Conservation (phyloP, 148 eudicot genomes). For the Salicornia ramosissima region DNA sequence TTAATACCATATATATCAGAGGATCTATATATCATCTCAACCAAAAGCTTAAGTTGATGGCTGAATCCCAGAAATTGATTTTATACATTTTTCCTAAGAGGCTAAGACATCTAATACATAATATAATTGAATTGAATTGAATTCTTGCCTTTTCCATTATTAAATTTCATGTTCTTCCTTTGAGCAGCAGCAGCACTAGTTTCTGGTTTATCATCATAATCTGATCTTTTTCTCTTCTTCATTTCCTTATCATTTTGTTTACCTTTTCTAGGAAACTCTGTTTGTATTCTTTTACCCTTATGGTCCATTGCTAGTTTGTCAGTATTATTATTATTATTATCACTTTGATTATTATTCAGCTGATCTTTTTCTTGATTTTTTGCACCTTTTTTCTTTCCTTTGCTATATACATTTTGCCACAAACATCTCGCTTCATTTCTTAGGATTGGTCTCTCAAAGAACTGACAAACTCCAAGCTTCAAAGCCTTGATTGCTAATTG, state of each 20-base stretch:
- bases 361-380: not conserved
- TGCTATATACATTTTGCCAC: conserved; percentile 33
- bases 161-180: too few species aligned
- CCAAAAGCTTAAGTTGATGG: too few species aligned
- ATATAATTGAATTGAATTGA: too few species aligned
- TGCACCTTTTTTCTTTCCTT: not conserved
- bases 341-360: too few species aligned
- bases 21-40: too few species aligned
- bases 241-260: not conserved
- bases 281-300: conserved; percentile 18
- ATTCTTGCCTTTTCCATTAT: not conserved
- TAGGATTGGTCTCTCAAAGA: conserved; percentile 24
- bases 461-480: conserved; percentile 26
- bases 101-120: too few species aligned
- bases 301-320: not conserved
- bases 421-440: conserved; percentile 11
- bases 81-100: too few species aligned
- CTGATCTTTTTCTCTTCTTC: conserved; percentile 13
- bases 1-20: too few species aligned
- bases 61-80: too few species aligned
- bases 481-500: conserved; percentile 9
- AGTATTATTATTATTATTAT: not conserved
- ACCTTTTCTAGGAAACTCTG: not conserved
- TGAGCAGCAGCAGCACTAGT: not conserved
- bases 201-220: not conserved